These are phyloP conservation scores for Lactarius sp. DNA, from an alignment of 768 basidiomycete genomes.

Conservation along the genomic window DNA sequence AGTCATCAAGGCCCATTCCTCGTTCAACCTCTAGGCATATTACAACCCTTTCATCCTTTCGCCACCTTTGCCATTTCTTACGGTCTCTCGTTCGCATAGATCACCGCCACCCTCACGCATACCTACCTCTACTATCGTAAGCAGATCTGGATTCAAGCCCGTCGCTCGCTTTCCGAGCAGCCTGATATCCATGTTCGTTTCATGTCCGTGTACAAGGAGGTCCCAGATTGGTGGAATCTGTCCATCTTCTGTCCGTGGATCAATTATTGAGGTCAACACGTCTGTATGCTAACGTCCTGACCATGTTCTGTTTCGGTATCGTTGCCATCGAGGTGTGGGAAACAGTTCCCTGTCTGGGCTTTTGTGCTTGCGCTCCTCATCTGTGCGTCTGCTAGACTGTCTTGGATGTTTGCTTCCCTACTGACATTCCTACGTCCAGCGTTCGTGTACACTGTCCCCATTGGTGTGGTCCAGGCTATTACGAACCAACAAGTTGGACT, in stretches of 20 bases:
- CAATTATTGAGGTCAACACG: neutral
- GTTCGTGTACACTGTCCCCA: constrained; percentile 44
- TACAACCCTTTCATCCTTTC: constrained; percentile 63
- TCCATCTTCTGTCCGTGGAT: constrained; percentile 42
- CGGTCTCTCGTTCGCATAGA: constrained; percentile 42
- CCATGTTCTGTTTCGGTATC: constrained; percentile 65
- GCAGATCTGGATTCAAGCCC: constrained; percentile 68
- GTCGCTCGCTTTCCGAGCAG: constrained; percentile 68
- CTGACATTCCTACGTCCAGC: constrained; percentile 23
- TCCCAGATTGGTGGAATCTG: neutral
- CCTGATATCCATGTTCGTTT: constrained; percentile 66
- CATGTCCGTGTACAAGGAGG: neutral
- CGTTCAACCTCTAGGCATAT: constrained; percentile 53
- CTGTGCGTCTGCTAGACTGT: constrained; percentile 33
- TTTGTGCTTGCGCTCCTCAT: constrained; percentile 68
- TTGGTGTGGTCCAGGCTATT: constrained; percentile 44
- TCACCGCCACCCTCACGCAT: constrained; percentile 71
- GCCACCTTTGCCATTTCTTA: constrained; percentile 72
- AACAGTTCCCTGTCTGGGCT: constrained; percentile 67
- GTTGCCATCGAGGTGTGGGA: constrained; percentile 68
- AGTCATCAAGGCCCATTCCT: constrained; percentile 49
- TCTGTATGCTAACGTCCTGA: constrained; percentile 24
- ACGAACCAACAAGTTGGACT: constrained; percentile 49
- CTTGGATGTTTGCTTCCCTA: neutral
- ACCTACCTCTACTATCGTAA: constrained; percentile 70